Base-by-base conservation (phyloP, 306 rosid species). In the Corylus americana region DNA sequence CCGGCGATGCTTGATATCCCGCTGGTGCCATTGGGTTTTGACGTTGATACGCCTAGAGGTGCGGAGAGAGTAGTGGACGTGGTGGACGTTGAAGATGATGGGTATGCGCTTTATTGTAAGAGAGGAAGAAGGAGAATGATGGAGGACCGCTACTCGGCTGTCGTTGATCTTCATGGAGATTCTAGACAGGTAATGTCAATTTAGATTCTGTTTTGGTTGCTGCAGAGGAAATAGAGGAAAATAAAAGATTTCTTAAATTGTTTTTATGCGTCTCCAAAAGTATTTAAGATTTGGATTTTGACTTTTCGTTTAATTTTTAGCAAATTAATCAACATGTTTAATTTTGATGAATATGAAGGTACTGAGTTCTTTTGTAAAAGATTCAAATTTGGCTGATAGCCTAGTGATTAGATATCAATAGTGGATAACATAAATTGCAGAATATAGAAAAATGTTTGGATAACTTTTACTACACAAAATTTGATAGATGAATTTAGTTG, bases 71-170 rank as follows among this genome's bases (percentile, higher is more conserved):
- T 72, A 37, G 42, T 5, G 69, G 88, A 88, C 18, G 70, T 55
- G 20, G 70, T 88, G 70, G 91, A 88, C 80, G 89, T 77, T 39
- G 91, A 86, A 57, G 88, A 45, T 11, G 86, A 83, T 25, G 89
- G 78, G 2, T 88, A 83, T 37, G 86, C 91, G 27, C 86, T 88
- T 51, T 85, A 76, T 66, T 88, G 89, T 70, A 88, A 88, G 72
- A 71, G 88, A 79, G 91, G 91, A n/a, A 86, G 79, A 42, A 67
- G 89, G 31, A 84, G 85, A 27, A 47, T 18, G 0, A 83, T 86
- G 79, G 88, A 88, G 88, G 88, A 88, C 77, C 88, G 91, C 3
- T 88, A 85, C 81, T 83, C 91, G 0, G 91, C 86, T 1, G 62
- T 69, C 4, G 85, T 81, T 55, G 82, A 82, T 55, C 79, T 70